A percentile compares a stretch with the other conserved stretches of the same genome.
Evolutionary conservation across 768 basidiomycete genomes (phyloP).

Genomic region (Lentinula boryana): DNA sequence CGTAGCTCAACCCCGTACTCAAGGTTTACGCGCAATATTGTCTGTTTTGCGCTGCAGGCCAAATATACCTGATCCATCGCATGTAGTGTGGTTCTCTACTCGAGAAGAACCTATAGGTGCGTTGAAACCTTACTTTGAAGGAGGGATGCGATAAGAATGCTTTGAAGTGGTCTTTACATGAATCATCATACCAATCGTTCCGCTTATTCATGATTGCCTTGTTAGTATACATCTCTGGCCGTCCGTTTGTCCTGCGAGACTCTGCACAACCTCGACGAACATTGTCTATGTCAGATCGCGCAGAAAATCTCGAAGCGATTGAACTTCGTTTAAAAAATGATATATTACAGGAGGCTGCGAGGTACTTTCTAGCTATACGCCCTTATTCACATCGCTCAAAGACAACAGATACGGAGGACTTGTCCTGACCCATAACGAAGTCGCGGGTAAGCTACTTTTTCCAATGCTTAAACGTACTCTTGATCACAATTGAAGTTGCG

Average conservation of each 20-base stretch:
- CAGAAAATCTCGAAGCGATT: constrained; percentile 91
- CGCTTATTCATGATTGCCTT: constrained; percentile 8
- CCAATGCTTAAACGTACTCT: background rate
- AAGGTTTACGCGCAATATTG: constrained; percentile 86
- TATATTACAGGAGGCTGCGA: constrained; percentile 77
- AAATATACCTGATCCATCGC: constrained; percentile 53
- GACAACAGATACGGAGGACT: constrained; percentile 75
- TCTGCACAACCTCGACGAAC: constrained; percentile 77
- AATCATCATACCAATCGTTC: background rate
- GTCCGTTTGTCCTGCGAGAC: constrained; percentile 90
- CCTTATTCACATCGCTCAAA: background rate
- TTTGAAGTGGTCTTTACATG: no score
- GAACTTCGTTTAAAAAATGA: constrained; percentile 86
- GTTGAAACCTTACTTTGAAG: constrained; percentile 18
- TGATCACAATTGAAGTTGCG: constrained; percentile 24
- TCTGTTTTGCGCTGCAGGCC: constrained; percentile 78
- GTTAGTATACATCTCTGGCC: constrained; percentile 80
- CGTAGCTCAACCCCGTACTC: constrained; percentile 90
- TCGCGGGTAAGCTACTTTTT: constrained; percentile 40
- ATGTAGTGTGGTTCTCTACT: constrained; percentile 94
- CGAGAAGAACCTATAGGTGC: constrained; percentile 91
- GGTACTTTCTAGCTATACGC: constrained; percentile 29
- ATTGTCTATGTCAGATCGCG: constrained; percentile 81
- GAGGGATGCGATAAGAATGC: background rate
- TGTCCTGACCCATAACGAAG: constrained; percentile 90